Evolutionary conservation across 2,329 filamentous ascomycete genomes (phyloP).

Genomic region (Blumeriella jaapii): DNA sequence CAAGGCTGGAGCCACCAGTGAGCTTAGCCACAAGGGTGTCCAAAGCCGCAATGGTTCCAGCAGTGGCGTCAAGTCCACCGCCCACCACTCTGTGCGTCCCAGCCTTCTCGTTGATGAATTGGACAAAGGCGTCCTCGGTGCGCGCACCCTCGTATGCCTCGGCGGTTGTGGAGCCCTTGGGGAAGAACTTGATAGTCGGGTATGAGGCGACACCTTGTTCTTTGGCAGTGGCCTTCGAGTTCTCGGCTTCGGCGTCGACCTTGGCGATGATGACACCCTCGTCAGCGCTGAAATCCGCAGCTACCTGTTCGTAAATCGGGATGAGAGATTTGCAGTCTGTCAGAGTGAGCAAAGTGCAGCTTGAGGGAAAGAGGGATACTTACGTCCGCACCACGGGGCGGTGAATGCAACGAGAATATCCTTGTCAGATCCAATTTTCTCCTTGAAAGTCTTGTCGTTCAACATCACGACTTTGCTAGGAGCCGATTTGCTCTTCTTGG

Average conservation of each 20-base stretch:
- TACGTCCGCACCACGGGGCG: conserved; percentile 96
- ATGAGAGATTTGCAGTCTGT: conserved; percentile 94
- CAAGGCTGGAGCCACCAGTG: conserved; percentile 43
- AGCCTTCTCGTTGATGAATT: conserved; percentile 78
- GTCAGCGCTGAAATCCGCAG: conserved; percentile 69
- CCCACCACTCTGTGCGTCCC: conserved; percentile 77
- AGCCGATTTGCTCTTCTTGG: conserved; percentile 60
- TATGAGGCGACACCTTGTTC: conserved; percentile 74
- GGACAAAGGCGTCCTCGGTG: conserved; percentile 61
- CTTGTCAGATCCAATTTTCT: conserved; percentile 72
- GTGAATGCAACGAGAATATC: conserved; percentile 93
- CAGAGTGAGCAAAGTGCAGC: conserved; percentile 10
- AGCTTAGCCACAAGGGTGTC: conserved; percentile 69
- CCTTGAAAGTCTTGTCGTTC: conserved; percentile 67
- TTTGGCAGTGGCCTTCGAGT: conserved; percentile 66
- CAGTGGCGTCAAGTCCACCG: conserved; percentile 65
- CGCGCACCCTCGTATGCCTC: conserved; percentile 67
- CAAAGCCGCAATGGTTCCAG: conserved; percentile 71
- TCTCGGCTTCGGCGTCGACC: conserved; percentile 83
- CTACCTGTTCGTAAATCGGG: conserved; percentile 80
- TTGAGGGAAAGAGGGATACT: conserved; percentile 15
- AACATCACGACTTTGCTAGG: conserved; percentile 70
- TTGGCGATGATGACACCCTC: conserved; percentile 78
- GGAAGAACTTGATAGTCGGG: conserved; percentile 97
- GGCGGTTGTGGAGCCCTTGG: conserved; percentile 64